phyloP scores from a whole-genome alignment of 2,329 filamentous ascomycete species.

The Beauveria rudraprayagi region DNA sequence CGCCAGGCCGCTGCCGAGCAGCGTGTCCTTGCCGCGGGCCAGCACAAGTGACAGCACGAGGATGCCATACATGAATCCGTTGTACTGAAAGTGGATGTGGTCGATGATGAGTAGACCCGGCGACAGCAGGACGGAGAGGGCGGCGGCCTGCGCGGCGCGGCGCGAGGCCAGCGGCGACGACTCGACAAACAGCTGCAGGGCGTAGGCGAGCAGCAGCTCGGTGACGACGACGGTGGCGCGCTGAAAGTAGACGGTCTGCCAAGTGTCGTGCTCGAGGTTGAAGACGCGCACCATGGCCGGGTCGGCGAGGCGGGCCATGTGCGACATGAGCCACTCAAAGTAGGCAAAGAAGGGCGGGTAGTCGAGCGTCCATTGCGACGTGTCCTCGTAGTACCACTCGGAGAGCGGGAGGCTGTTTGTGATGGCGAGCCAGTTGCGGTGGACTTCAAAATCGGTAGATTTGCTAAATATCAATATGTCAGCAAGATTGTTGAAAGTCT shows the following conservation, averaged over 20 bases:
- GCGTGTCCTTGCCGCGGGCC: constrained; percentile 64
- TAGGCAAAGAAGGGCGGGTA: constrained; percentile 97
- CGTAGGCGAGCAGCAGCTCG: constrained; percentile 76
- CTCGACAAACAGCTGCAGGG: constrained; percentile 72
- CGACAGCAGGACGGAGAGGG: constrained; percentile 82
- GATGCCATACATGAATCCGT: constrained; percentile 90
- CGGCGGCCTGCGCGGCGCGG: constrained; percentile 73
- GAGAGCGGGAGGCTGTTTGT: constrained; percentile 80
- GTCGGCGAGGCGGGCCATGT: constrained; percentile 68
- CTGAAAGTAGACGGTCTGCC: constrained; percentile 92
- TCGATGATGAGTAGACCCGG: constrained; percentile 95
- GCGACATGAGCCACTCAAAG: constrained; percentile 89
- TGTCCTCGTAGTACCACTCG: constrained; percentile 95
- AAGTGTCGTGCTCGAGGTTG: constrained; percentile 80
- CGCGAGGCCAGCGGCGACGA: constrained; percentile 58
- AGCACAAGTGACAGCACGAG: constrained; percentile 80
- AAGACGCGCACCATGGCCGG: constrained; percentile 73
- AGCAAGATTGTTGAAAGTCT: neutral
- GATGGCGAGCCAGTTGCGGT: constrained; percentile 96
- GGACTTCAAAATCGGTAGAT: constrained; percentile 98
- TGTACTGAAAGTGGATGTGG: constrained; percentile 98
- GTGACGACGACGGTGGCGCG: constrained; percentile 77
- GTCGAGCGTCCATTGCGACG: constrained; percentile 98
- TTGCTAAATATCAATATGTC: constrained; percentile 52
- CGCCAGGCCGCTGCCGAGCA: constrained; percentile 69